Base-by-base conservation (phyloP, 176 grass and related monocot genomes). In the Aegilops longissima region DNA sequence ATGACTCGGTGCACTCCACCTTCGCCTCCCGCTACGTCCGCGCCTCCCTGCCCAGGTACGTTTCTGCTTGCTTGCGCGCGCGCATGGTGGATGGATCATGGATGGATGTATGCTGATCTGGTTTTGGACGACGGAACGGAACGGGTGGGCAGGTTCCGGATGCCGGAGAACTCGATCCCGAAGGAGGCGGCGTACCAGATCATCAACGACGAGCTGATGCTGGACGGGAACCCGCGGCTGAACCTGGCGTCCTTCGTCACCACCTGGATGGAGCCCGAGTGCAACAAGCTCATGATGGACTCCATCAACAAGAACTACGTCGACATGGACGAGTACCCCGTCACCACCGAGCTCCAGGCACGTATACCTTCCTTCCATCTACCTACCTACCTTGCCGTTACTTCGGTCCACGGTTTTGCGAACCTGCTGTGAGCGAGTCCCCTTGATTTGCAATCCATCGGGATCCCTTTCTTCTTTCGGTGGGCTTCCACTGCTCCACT, bases 241-340 rank as follows among this genome's bases (percentile, higher is more conserved):
- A 98, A 98, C 80, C 81, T 98, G 56, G 93, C 93, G 24, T 95
- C 95, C 6, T 98, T 98, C 85, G 95, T 98, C 68, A 98, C 95
- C 76, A 98, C 95, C 3, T 98, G 95, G 95, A 98, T 98, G 95
- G 95, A 98, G 74, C 91, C 95, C 31, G 95, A 98, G 89, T 98
- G 95, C 77, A 90, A 98, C 85, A 95, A 93, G 91, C 92, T 98
- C 89, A 96, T 93, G 84, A 83, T 86, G 87, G 86, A 82, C 49
- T 82, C 91, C 77, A 44, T 96, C 77, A 99, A 94, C 82, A 99
- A 99, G 90, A 99, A 99, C 90, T 99, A 99, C 66, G 97, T 99
- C 88, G 97, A 99, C 94, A 99, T 99, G 97, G 97, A 99, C 71
- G 97, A 96, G 89, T 99, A 99, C 80, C 97, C 97, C 0, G 97